These are phyloP conservation scores for Kodamaea sagamina DNA, from an alignment of 805 yeast species.

Conservation along the genomic window DNA sequence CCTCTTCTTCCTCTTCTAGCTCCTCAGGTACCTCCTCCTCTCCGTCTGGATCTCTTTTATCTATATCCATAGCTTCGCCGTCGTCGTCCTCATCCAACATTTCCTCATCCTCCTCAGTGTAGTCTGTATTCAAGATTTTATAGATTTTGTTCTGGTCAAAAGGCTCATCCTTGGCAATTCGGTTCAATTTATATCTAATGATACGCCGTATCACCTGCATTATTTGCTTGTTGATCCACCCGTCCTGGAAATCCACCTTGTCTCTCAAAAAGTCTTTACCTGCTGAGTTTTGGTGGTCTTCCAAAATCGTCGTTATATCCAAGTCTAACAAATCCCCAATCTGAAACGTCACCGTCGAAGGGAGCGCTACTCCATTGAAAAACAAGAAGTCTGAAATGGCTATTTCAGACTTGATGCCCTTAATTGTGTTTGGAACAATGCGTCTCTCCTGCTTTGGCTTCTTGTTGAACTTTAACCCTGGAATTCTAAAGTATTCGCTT, in stretches of 20 bases:
- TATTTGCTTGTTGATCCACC: constrained; percentile 74
- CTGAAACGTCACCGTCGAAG: constrained; percentile 72
- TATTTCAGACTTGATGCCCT: constrained; percentile 14
- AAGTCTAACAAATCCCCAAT: constrained; percentile 76
- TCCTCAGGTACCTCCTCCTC: constrained; percentile 18
- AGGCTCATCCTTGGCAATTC: constrained; percentile 54
- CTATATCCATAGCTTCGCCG: constrained; percentile 25
- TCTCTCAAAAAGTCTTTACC: constrained; percentile 36
- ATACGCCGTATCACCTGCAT: constrained; percentile 67
- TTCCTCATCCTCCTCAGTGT: constrained; percentile 26
- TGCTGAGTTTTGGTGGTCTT: constrained; percentile 30
- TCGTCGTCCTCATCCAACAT: constrained; percentile 19
- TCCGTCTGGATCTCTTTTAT: constrained; percentile 17
- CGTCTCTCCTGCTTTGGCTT: constrained; percentile 13
- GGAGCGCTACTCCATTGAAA: constrained; percentile 72
- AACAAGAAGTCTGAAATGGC: constrained; percentile 40
- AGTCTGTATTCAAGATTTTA: constrained; percentile 45
- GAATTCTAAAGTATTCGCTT: constrained; percentile 77
- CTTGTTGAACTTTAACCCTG: constrained; percentile 26
- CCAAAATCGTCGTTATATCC: constrained; percentile 51
- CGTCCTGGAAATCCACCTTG: constrained; percentile 57
- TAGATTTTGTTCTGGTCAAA: constrained; percentile 44
- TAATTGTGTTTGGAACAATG: constrained; percentile 30
- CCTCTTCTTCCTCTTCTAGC: constrained; percentile 29
- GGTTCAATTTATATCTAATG: constrained; percentile 68